A percentile compares a stretch with the other conserved stretches of the same genome.
Conservation (phyloP, 331 rosid species). For the Malus hybrid region DNA sequence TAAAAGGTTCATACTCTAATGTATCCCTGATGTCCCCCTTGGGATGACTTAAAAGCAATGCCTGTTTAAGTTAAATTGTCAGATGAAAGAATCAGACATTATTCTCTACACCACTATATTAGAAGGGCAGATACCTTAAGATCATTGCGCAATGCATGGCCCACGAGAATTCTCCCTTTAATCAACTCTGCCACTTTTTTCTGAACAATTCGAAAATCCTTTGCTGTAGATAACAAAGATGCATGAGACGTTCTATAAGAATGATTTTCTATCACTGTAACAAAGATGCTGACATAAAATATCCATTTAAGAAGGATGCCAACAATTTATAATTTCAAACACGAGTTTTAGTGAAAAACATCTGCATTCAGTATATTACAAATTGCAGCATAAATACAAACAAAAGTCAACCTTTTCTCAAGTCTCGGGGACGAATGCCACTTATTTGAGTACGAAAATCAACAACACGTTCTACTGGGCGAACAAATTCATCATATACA, state of each 20-base stretch:
- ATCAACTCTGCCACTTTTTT: slow-evolving; percentile 75
- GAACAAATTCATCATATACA: slow-evolving; percentile 74
- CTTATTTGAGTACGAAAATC: slow-evolving; percentile 86
- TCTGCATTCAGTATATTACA: no score
- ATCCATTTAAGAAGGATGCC: no score
- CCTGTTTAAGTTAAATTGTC: slow-evolving; percentile 35
- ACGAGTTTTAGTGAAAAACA: no score
- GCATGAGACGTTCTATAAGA: not conserved
- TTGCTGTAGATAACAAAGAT: slow-evolving; percentile 39
- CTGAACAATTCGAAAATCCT: slow-evolving; percentile 69
- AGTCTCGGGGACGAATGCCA: slow-evolving; percentile 81
- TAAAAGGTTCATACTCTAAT: slow-evolving; percentile 69
- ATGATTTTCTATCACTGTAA: not conserved
- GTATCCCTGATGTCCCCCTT: slow-evolving; percentile 77
- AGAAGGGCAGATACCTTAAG: slow-evolving; percentile 55
- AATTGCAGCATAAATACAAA: no score
- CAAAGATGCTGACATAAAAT: not conserved
- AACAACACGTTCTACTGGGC: slow-evolving; percentile 73
- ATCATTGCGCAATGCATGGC: slow-evolving; percentile 90
- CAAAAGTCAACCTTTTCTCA: slow-evolving; percentile 56
- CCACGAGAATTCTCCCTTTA: slow-evolving; percentile 77
- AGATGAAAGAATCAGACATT: not conserved
- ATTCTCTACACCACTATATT: not conserved
- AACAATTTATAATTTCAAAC: no score
- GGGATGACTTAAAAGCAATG: slow-evolving; percentile 81